Evolutionary conservation across 1,284 basidiomycete species (phyloP), one percentile per base, ranked within the genome.

Genomic region (Pseudozyma pruni): DNA sequence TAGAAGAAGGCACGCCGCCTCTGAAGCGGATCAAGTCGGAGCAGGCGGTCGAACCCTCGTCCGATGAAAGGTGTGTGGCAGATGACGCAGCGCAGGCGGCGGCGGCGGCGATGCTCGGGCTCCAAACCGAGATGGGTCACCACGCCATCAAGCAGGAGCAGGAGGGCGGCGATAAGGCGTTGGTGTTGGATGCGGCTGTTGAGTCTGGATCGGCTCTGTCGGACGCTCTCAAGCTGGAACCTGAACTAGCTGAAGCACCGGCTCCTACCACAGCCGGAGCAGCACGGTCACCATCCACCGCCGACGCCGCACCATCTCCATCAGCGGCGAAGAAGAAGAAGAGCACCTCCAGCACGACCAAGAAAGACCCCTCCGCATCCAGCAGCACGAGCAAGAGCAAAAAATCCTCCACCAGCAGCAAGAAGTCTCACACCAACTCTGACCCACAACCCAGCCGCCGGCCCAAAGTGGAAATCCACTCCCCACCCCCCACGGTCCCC

Each of bases 241-340:
- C 48, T 9, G 11, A 4, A 1, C 10, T 25, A 19, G n/a, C 31
- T 13, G 29, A 31, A 25, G 17, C 43, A 20, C n/a, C n/a, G n/a
- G n/a, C n/a, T n/a, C 23, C 27, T 7, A 6, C 20, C 1, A 22
- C 47, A 8, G 23, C 50, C 20, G n/a, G 8, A 14, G 27, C 23
- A 13, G 19, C 32, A 20, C 29, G 3, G 4, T 33, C 41, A 17
- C 44, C 7, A 10, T 27, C 14, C 6, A 37, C 32, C 8, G 11
- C 29, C 13, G 46, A 41, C 5, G 5, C 31, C 14, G 23, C 22
- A 25, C 2, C 35, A 9, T 4, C 37, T 32, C 27, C 33, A 27
- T 32, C 49, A 13, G 23, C 47, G 32, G 34, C 59, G 5, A 64
- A 60, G 40, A 64, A 64, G 41, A 64, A 70, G 23, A 63, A 70